Evolutionary conservation across 208 protist genomes (phyloP), one percentile per base, ranked within the genome.

Genomic region (Trypanosoma cruzi): DNA sequence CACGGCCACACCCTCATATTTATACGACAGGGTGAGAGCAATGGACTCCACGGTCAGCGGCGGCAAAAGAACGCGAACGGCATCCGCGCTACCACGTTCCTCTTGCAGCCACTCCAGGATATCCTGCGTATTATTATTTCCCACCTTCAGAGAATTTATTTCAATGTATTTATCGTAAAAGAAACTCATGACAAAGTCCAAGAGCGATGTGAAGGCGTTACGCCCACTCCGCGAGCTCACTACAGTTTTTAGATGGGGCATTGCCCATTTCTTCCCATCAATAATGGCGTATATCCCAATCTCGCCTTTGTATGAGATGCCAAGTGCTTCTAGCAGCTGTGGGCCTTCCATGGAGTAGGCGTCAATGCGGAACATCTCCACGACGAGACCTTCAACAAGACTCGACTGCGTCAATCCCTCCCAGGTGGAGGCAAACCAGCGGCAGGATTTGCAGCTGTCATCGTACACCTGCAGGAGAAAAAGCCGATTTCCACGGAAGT

Each of bases 351-450:
- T 46, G 11, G 86, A 82, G 31, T 79, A 73, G 55, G 77, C 80
- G 58, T 96, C 88, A 73, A 96, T 92, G 75, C 90, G 90, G 65
- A 85, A 85, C 85, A 94, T 86, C 73, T 89, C 79, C 11, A 93
- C 46, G 37, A 91, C 76, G 26, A 79, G 75, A 0, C 76, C 78
- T 22, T 84, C 64, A 44, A 87, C 80, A 24, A 94, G 77, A 32
- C 68, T 79, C 22, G 86, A 92, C 55, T 86, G 75, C 26, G 71
- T 73, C 32, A 94, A 75, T 49, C 66, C 86, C 54, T 96, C 91
- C 89, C 91, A 96, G 32, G 79, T 76, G 10, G 31, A 24, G 56
- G 69, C 63, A 72, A 87, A 92, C 40, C 57, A 57, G n/a, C 83
- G 88, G 65, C 88, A 96, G 28, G 77, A 72, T 10, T 53, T 57